Conservation (phyloP, 495 filamentous ascomycete genomes). For the Annulohypoxylon nitens region DNA sequence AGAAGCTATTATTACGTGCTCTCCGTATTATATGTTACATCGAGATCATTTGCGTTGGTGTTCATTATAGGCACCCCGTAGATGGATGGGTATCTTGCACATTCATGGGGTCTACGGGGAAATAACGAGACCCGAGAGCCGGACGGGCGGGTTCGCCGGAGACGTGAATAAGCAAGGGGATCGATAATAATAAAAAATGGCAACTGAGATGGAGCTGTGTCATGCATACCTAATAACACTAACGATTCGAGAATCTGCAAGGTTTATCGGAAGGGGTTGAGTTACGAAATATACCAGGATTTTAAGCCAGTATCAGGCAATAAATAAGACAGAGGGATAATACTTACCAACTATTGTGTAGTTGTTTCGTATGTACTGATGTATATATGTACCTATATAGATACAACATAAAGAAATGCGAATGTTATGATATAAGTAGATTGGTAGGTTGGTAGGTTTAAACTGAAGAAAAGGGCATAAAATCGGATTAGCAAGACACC, state of each 20-base stretch:
- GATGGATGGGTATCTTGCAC: conserved; percentile 15
- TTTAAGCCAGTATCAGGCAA: neutral
- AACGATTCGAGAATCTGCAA: conserved; percentile 31
- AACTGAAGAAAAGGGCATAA: neutral
- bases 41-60: conserved; percentile 17
- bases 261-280: conserved; percentile 3
- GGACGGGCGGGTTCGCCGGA: conserved; percentile 46
- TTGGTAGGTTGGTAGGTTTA: too few species aligned
- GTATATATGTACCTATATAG: neutral
- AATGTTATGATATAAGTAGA: neutral
- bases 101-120: conserved; percentile 37
- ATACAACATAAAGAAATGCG: too few species aligned
- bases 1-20: conserved; percentile 22
- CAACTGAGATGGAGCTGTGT: conserved; percentile 38
- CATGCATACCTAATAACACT: conserved; percentile 31
- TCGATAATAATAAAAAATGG: conserved; percentile 21
- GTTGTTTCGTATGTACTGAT: neutral
- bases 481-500: neutral
- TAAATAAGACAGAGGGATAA: neutral
- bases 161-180: conserved; percentile 38
- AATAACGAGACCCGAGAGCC: conserved; percentile 46
- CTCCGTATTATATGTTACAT: conserved; percentile 30
- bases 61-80: conserved; percentile 23
- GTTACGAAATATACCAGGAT: conserved; percentile 1
- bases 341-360: neutral